Evolutionary conservation across 192 early-diverging fungal species (phyloP).

Genomic region (Dimargaris xerosporica): DNA sequence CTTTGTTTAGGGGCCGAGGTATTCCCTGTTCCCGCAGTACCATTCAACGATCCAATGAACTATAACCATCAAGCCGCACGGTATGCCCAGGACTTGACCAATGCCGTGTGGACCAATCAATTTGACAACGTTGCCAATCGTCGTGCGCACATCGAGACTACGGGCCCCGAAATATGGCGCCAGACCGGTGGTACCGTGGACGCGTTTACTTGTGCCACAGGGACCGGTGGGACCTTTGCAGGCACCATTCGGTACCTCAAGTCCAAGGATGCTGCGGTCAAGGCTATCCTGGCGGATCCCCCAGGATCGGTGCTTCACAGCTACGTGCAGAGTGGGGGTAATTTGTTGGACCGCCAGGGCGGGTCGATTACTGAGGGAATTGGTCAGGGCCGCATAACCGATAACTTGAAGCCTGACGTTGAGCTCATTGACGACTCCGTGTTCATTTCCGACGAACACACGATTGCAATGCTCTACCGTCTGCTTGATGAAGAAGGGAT

Average conservation of each 20-base stretch:
- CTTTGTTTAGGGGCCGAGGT: conserved; percentile 66
- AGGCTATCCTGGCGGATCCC: conserved; percentile 78
- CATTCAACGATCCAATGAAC: conserved; percentile 81
- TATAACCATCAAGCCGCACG: conserved; percentile 88
- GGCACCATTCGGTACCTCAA: conserved; percentile 74
- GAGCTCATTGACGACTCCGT: conserved; percentile 71
- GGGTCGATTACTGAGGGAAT: conserved; percentile 91
- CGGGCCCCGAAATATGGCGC: conserved; percentile 86
- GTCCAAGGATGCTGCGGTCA: conserved; percentile 44
- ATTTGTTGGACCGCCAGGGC: conserved; percentile 52
- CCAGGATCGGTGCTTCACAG: conserved; percentile 85
- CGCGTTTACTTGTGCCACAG: conserved; percentile 84
- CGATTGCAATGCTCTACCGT: conserved; percentile 74
- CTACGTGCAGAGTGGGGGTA: conserved; percentile 55
- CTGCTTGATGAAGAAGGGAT: conserved; percentile 89
- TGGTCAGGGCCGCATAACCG: conserved; percentile 87
- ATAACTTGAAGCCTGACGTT: conserved; percentile 70
- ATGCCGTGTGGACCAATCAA: conserved; percentile 94
- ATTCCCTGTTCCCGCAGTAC: conserved; percentile 80
- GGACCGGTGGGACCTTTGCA: conserved; percentile 84
- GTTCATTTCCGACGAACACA: conserved; percentile 61
- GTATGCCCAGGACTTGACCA: conserved; percentile 57
- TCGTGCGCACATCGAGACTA: conserved; percentile 86
- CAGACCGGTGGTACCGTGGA: conserved; percentile 71
- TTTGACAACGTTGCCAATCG: conserved; percentile 90